phyloP scores from a whole-genome alignment of 257 asterid genomes.

The Capsicum rhomboideum region DNA sequence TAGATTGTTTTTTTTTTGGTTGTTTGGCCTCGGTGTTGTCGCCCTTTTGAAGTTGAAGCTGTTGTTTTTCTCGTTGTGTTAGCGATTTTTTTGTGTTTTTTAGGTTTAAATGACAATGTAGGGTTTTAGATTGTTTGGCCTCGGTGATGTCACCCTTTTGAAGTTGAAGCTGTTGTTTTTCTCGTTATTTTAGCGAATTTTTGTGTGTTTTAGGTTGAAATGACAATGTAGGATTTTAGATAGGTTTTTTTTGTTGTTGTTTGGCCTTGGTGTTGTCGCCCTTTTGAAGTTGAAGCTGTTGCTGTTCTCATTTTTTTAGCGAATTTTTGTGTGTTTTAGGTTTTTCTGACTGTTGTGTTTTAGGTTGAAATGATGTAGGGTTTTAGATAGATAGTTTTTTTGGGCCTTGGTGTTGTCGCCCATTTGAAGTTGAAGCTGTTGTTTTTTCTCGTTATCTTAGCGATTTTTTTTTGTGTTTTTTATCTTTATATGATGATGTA shows the following conservation, averaged over 20 bases:
- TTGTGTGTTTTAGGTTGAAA: background rate
- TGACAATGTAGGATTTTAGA: background rate
- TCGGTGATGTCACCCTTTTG: background rate
- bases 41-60: background rate
- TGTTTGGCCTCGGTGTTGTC: background rate
- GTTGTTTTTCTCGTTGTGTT: no score
- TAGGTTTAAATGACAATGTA: background rate
- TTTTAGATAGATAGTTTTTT: background rate
- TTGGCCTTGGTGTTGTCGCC: background rate
- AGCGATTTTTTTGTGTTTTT: no score
- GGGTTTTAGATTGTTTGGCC: background rate
- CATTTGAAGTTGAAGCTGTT: background rate
- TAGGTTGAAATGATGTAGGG: background rate
- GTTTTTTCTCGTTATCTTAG: no score
- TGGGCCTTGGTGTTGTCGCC: background rate
- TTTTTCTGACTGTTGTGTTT: no score
- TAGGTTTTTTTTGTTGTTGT: background rate
- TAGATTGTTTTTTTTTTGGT: background rate
- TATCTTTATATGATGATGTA: background rate
- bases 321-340: no score
- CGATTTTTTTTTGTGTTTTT: no score
- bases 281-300: background rate
- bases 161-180: background rate
- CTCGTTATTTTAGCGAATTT: no score
- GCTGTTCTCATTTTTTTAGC: no score